Percentiles rank a stretch among this genome's conserved stretches.
phyloP scores from a whole-genome alignment of 768 basidiomycete species.

The Phlegmacium glaucopus region DNA sequence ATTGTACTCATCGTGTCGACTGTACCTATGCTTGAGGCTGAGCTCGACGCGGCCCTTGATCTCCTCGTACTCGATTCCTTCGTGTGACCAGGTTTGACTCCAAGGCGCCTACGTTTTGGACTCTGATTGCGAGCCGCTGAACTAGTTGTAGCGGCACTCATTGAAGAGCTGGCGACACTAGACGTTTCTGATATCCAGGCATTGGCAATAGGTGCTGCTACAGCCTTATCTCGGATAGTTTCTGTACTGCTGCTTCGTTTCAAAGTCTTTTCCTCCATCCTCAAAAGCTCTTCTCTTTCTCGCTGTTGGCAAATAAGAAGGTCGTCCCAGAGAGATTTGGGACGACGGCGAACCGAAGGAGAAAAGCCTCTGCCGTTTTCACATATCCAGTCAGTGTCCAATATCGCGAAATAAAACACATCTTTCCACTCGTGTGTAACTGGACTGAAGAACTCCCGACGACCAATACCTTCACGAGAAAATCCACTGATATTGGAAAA shows the following conservation, averaged over 20 bases:
- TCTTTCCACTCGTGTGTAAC: conserved; percentile 51
- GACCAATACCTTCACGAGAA: conserved; percentile 58
- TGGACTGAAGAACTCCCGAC: conserved; percentile 48
- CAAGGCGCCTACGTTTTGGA: no score
- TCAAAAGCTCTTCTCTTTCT: conserved; percentile 54
- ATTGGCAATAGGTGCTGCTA: not conserved
- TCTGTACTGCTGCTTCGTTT: conserved; percentile 39
- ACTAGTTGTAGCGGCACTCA: no score
- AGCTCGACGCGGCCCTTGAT: no score
- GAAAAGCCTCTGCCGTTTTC: conserved; percentile 7
- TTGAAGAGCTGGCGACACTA: conserved; percentile 3
- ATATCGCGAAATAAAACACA: conserved; percentile 54
- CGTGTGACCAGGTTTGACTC: no score
- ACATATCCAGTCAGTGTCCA: conserved; percentile 57
- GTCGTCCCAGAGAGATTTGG: conserved; percentile 57
- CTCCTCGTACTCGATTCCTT: no score
- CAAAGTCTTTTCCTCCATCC: conserved; percentile 41
- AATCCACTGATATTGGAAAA: no score
- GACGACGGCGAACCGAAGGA: conserved; percentile 19
- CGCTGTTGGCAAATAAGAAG: conserved; percentile 52
- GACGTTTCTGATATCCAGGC: conserved; percentile 9
- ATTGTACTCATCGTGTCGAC: no score
- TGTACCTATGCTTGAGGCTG: no score
- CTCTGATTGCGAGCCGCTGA: no score
- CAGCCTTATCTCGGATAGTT: conserved; percentile 31